Evolutionary conservation across 2,329 filamentous ascomycete genomes (phyloP).

Genomic region (Drechslerella coelobrocha): DNA sequence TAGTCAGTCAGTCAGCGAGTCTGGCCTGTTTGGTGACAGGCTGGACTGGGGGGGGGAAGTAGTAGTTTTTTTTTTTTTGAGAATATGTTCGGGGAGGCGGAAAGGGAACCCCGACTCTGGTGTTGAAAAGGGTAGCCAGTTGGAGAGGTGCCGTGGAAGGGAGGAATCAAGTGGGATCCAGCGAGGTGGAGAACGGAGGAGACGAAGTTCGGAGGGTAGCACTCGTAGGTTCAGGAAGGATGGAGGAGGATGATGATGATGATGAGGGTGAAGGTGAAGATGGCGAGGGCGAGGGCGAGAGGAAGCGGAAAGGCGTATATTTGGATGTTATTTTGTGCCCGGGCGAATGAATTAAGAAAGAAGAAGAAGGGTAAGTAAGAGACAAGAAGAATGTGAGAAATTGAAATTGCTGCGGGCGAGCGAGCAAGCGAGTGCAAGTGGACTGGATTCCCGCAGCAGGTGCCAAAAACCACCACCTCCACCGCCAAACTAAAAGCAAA

Average conservation of each 20-base stretch:
- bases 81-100: conserved; percentile 12
- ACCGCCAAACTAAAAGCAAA: background rate
- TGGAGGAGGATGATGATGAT: background rate
- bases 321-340: background rate
- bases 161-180: conserved; percentile 6
- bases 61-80: too few relatives aligned
- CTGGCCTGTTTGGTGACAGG: conserved; percentile 1
- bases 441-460: conserved; percentile 1
- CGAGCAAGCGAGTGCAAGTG: background rate
- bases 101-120: conserved; percentile 3
- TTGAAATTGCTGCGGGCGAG: background rate
- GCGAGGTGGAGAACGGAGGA: background rate
- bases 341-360: background rate
- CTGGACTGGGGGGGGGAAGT: background rate
- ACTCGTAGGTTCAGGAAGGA: background rate
- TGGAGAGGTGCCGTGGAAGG: conserved; percentile 20
- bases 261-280: background rate
- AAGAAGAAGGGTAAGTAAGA: background rate
- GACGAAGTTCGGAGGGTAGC: background rate
- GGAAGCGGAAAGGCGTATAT: background rate
- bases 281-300: background rate
- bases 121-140: conserved; percentile 21
- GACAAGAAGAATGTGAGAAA: background rate
- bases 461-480: background rate
- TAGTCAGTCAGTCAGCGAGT: background rate